Evolutionary conservation across 2,329 filamentous ascomycete genomes (phyloP).

Genomic region (Magnaporthiopsis rhizophila): DNA sequence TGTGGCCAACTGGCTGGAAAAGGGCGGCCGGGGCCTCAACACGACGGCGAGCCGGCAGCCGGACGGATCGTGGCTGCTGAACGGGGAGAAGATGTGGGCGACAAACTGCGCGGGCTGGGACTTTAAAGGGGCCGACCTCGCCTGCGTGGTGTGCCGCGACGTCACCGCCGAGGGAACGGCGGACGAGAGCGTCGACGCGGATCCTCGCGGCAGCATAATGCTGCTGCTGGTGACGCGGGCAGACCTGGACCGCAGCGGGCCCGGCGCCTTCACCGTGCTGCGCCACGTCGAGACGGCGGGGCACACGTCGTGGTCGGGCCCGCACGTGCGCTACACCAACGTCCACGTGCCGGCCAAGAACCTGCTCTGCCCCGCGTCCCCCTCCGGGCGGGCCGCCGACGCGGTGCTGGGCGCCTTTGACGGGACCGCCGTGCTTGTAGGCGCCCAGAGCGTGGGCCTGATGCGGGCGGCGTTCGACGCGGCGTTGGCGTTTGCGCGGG

Average conservation of each 20-base stretch:
- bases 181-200: conserved; percentile 8
- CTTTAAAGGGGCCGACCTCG: conserved; percentile 39
- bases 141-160: conserved; percentile 43
- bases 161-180: conserved; percentile 4
- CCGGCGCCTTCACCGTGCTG: conserved; percentile 33
- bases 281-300: conserved; percentile 33
- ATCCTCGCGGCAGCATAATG: conserved; percentile 27
- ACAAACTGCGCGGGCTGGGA: conserved; percentile 48
- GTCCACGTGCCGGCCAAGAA: conserved; percentile 35
- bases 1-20: conserved; percentile 43
- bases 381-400: conserved; percentile 29
- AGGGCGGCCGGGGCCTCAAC: conserved; percentile 36
- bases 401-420: conserved; percentile 33
- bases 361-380: conserved; percentile 24
- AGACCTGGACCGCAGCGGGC: conserved; percentile 31
- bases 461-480: conserved; percentile 42
- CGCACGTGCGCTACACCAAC: conserved; percentile 36
- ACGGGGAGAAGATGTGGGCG: conserved; percentile 50
- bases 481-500: conserved; percentile 37
- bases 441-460: conserved; percentile 41
- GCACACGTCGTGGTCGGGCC: conserved; percentile 36
- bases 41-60: conserved; percentile 41
- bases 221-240: conserved; percentile 38
- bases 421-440: conserved; percentile 34
- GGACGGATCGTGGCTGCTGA: conserved; percentile 38